Evolutionary conservation across 225 moss, liverwort and hornwort genomes (phyloP).

Genomic region (Bryoerythrophyllum caledonicum): DNA sequence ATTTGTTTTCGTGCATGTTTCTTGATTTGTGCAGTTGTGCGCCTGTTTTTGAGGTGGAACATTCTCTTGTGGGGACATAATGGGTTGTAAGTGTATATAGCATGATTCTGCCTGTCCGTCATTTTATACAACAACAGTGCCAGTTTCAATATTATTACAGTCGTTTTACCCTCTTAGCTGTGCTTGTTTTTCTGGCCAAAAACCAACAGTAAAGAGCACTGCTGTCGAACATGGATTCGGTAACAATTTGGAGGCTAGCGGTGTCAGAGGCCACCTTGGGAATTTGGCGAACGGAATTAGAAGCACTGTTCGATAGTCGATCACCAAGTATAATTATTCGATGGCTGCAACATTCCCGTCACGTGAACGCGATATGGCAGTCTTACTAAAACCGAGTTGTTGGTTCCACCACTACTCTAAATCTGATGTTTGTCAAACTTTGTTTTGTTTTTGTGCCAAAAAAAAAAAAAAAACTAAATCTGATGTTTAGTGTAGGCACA

Average conservation of each 20-base stretch:
- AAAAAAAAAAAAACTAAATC: too few species aligned
- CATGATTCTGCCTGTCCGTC: neutral
- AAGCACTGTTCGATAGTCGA: too few species aligned
- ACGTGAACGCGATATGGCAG: slow-evolving; percentile 17
- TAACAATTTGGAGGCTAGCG: too few species aligned
- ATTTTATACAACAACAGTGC: neutral
- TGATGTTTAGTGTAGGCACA: too few species aligned
- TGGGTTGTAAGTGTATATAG: neutral
- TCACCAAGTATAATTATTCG: neutral
- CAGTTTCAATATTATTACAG: neutral
- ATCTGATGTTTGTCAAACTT: too few species aligned
- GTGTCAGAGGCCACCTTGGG: too few species aligned
- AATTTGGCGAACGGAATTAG: too few species aligned
- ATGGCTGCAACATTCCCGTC: neutral
- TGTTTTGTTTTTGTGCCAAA: too few species aligned
- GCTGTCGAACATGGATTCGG: too few species aligned
- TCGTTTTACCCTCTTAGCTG: neutral
- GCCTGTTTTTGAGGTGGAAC: neutral
- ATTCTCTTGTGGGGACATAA: neutral
- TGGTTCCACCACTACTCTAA: slow-evolving; percentile 2
- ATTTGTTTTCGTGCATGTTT: neutral
- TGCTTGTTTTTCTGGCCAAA: too few species aligned
- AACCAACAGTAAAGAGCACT: too few species aligned
- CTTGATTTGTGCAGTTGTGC: neutral
- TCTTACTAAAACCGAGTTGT: slow-evolving; percentile 3